Evolutionary conservation across 306 rosid genomes (phyloP), one percentile per base, ranked within the genome.

Genomic region (Acacia acuminata): DNA sequence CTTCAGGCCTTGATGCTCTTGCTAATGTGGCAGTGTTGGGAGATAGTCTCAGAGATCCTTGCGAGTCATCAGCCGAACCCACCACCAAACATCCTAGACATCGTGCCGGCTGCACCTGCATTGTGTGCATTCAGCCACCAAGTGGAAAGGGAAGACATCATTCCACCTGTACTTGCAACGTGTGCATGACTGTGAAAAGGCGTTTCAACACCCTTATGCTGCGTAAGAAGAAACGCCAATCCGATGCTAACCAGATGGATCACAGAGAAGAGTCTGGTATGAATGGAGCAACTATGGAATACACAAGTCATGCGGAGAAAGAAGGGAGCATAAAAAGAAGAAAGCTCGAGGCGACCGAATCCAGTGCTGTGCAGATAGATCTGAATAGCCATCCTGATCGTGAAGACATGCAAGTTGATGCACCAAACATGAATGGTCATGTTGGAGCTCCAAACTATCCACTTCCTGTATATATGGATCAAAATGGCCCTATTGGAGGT

Each of bases 121-220:
- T 96, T 5, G 98, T 92, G 74, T 96, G 99, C 86, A 94, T 90
- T 77, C 99, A 96, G 84, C 98, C 98, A 8, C 98, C 99, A 7
- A 96, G 99, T 22, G 99, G 99, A 68, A 96, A 94, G 86, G 98
- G 98, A 20, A 94, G 87, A 87, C 99, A 94, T 84, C 89, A 89
- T 83, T 86, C 97, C 16, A 87, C 94, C 9, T 96, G 99, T 79
- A 90, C 94, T 61, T 94, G 99, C 91, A 92, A 96, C 0, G 99
- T 94, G 69, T 96, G 99, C 91, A 71, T 88, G 88, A 94, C 97
- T 0, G 98, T 96, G 75, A 94, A 91, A 86, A 97, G 99, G 72
- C 94, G 99, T 60, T 96, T 94, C 84, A 94, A 88, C 90, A 96
- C 99, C 82, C 91, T 94, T 10, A 94, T 91, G 99, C 82, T 88